Evolutionary conservation across 345 rosid species (phyloP).

Genomic region (Syzygium aromaticum): DNA sequence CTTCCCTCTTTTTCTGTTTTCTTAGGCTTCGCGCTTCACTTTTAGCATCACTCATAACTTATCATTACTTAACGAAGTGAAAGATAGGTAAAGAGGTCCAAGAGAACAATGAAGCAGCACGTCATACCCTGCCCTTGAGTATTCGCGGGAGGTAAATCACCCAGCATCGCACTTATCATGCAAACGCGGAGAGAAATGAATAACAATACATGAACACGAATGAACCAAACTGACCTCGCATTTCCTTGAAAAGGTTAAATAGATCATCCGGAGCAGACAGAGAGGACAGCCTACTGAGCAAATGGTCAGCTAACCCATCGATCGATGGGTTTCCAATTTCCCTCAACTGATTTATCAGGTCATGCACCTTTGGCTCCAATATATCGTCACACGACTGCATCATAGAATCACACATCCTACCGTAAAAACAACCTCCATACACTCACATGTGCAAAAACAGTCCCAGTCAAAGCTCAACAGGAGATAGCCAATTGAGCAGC

Average conservation of each 20-base stretch:
- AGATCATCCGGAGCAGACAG: conserved; percentile 73
- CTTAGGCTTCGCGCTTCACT: no score
- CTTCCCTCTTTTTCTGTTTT: not conserved
- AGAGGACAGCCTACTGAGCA: conserved; percentile 51
- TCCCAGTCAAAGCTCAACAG: not conserved
- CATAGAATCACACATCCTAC: not conserved
- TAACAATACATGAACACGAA: not conserved
- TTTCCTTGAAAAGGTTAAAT: conserved; percentile 65
- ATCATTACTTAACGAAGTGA: not conserved
- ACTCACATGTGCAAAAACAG: not conserved
- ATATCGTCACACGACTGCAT: conserved; percentile 76
- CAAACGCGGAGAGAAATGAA: not conserved
- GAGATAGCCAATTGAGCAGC: not conserved
- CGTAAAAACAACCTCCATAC: not conserved
- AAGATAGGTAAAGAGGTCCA: not conserved
- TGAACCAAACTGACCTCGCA: conserved; percentile 50
- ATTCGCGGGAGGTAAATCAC: not conserved
- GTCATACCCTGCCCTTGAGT: not conserved
- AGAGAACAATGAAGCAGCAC: not conserved
- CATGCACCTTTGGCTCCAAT: conserved; percentile 72
- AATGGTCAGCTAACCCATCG: conserved; percentile 63
- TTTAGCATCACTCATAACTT: not conserved
- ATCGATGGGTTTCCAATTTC: conserved; percentile 52
- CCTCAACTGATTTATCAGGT: conserved; percentile 59
- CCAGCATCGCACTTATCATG: not conserved